Base-by-base conservation (phyloP, 2,329 filamentous ascomycete genomes). In the Aspergillus cejpii region DNA sequence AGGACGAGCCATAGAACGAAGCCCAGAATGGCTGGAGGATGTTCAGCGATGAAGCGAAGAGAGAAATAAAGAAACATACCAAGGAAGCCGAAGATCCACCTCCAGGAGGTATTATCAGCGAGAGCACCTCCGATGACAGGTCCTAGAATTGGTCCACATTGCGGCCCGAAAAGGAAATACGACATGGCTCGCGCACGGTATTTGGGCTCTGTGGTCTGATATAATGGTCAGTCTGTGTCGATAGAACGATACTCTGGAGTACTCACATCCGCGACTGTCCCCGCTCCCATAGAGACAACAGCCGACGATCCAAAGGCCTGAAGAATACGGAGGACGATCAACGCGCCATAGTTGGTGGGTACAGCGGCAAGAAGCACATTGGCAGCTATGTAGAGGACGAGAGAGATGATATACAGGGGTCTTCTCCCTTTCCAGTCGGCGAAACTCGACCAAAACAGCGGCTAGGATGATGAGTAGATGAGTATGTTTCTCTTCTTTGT, bases 21-120 rank as follows among this genome's bases (percentile, higher is more conserved):
- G 49, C 62, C 56, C 10, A 49, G 45, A 11, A 64, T 60, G 7
- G 58, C 65, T 62, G 23, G 4, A 24, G 23, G 23, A 8, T 5
- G 23, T 4, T 24, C 23, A 24, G 23, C 23, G 8, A 8, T 24
- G 5, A 24, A 24, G 23, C n/a, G n/a, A n/a, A 24, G 4, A 24
- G 8, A 24, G 23, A 4, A 24, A 24, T 24, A 24, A 4, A 24
- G 23, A 8, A 8, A 24, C 8, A 8, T 24, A 24, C 23, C 23
- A 8, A 68, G 49, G 26, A 73, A 71, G 1, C 66, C 70, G 46
- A 73, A 73, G 3, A 68, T 61, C 70, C 70, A 74, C 48, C 71
- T 55, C 71, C 71, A 74, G 3, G 53, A 58, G 1, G 59, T 49
- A 1, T 44, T 44, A 2, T 57, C 55, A 3, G 66, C 63, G 23